Base-by-base conservation (phyloP, 2,329 filamentous ascomycete species). In the Xylaria sp. region DNA sequence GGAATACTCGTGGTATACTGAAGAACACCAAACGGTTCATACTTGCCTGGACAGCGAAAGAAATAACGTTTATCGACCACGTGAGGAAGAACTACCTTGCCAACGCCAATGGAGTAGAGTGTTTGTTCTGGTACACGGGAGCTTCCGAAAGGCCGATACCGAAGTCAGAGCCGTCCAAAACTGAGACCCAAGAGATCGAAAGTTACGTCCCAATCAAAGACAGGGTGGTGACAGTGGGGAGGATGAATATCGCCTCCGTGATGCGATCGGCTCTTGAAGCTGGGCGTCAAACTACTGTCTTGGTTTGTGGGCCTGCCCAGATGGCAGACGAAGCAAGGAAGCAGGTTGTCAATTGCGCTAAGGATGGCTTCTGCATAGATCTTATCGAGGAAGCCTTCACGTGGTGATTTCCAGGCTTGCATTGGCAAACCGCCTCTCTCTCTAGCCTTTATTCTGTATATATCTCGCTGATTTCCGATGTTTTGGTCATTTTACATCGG, bases 271-370 rank as follows among this genome's bases (percentile, higher is more conserved):
- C 15, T 63, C 34, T 73, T 3, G 69, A 71, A 31, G 52, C 51
- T 1, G 69, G 64, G 25, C 74, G 69, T 18, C 74, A 75, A 20
- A 76, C 73, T 1, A 73, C 74, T 0, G 74, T 78, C 1, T 23
- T 78, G 1, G 73, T 76, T 1, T 77, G 76, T 28, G 76, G 76
- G 0, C 76, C 76, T 1, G 72, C 69, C 8, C 69, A 63, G 3
- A 77, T 78, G 76, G 75, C 75, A 0, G 76, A 78, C 31, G 76
- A 77, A 34, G 75, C 73, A 2, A 65, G 74, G 50, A 68, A 34
- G n/a, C 63, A 74, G 57, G 71, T 75, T 25, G 65, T 74, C 3
- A n/a, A 48, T 50, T 70, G 73, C 69, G 63, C 75, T 34, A 69
- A 70, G 67, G 70, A 75, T 56, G 66, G 76, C 23, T 67, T 63